These are phyloP conservation scores for Daldinia decipiens DNA, from an alignment of 495 filamentous ascomycete genomes.

Conservation along the genomic window DNA sequence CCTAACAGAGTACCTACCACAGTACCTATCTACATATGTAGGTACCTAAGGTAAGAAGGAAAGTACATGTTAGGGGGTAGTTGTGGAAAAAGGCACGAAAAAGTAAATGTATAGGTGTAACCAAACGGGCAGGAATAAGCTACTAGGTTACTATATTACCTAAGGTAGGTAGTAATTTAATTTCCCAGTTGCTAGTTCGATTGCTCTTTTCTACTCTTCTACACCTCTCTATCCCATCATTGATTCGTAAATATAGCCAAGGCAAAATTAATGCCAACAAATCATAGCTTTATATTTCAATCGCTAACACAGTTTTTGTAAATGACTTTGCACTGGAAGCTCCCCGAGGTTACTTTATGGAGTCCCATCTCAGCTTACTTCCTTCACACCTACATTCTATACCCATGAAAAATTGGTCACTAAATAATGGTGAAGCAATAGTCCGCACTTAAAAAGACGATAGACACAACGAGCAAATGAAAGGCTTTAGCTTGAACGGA, in stretches of 20 bases:
- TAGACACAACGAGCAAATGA: conserved; percentile 3
- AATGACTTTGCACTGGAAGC: neutral
- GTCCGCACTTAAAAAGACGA: conserved; percentile 12
- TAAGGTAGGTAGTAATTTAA: conserved; percentile 1
- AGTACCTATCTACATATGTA: conserved; percentile 6
- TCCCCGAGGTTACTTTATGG: neutral
- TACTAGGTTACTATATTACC: neutral
- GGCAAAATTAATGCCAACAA: neutral
- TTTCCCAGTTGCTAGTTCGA: neutral
- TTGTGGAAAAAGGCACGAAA: conserved; percentile 4
- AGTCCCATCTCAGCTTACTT: conserved; percentile 5
- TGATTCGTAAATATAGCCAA: neutral
- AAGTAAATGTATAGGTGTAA: conserved; percentile 20
- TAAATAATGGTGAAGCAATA: conserved; percentile 12
- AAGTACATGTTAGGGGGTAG: conserved; percentile 17
- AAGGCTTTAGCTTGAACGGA: conserved; percentile 22
- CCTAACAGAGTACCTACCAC: conserved; percentile 1
- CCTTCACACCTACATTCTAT: conserved; percentile 1
- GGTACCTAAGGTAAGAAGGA: too few species aligned
- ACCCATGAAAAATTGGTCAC: conserved; percentile 3
- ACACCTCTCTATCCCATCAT: neutral
- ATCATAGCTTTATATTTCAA: neutral
- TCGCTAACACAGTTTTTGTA: neutral
- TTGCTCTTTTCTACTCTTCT: conserved; percentile 3
- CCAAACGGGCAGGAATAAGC: conserved; percentile 18